phyloP scores from a whole-genome alignment of 352 stramenopile genomes.

The Phytopythium delawarense region DNA sequence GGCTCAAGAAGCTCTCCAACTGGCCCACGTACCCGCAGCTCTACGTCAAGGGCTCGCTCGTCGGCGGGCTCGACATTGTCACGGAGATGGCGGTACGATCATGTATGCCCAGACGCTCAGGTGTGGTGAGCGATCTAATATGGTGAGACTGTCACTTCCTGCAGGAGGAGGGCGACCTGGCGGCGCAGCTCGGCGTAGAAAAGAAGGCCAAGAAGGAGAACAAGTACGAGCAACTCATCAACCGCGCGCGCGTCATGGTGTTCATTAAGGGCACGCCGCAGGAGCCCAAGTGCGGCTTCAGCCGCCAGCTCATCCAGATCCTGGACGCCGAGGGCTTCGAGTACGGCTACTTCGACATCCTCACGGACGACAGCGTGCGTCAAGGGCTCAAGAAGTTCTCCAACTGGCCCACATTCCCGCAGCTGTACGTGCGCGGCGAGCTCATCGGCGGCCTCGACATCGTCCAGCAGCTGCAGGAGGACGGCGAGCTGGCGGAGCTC shows the following conservation, averaged over 20 bases:
- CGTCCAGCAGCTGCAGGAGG: constrained; percentile 93
- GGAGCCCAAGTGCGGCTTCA: constrained; percentile 95
- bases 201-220: constrained; percentile 86
- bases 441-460: constrained; percentile 98
- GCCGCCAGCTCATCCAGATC: constrained; percentile 91
- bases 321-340: constrained; percentile 87
- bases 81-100: constrained; percentile 86
- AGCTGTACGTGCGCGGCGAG: constrained; percentile 97
- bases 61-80: constrained; percentile 94
- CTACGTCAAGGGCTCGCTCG: constrained; percentile 92
- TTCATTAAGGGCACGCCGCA: constrained; percentile 98
- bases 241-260: constrained; percentile 92
- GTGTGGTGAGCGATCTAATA: not conserved
- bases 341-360: constrained; percentile 97
- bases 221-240: constrained; percentile 89
- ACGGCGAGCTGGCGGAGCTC: constrained; percentile 74
- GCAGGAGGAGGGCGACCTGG: constrained; percentile 84
- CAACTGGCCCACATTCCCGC: constrained; percentile 98
- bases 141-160: not conserved
- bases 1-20: constrained; percentile 95
- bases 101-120: not conserved
- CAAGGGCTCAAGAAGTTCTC: constrained; percentile 96
- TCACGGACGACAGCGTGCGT: constrained; percentile 95
- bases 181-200: constrained; percentile 85
- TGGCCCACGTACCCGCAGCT: constrained; percentile 98